These are phyloP conservation scores for Malus hybrid DNA, from an alignment of 331 rosid genomes.

Conservation along the genomic window DNA sequence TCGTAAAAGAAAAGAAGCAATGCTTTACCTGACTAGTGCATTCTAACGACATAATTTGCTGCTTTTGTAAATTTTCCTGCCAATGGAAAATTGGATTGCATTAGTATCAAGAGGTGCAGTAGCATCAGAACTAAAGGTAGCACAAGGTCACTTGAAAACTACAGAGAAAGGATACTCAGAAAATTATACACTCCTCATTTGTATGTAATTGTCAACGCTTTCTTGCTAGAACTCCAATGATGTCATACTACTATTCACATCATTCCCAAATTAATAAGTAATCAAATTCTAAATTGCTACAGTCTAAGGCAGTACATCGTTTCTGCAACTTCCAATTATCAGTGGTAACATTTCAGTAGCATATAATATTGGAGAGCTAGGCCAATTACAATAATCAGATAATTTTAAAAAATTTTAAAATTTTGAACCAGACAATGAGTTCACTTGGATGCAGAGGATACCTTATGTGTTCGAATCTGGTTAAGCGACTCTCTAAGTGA, in stretches of 20 bases:
- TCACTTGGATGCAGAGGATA: conserved; percentile 9
- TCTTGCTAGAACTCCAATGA: not conserved
- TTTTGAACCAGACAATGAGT: not conserved
- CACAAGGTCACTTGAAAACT: not conserved
- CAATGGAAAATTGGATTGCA: conserved; percentile 5
- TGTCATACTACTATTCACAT: not conserved
- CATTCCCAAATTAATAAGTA: not conserved
- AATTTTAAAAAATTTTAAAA: not conserved
- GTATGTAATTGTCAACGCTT: not conserved
- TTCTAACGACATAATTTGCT: conserved; percentile 62
- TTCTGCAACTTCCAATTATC: not conserved
- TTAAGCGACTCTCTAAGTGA: conserved; percentile 61
- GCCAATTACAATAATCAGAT: not conserved
- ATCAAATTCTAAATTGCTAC: not conserved
- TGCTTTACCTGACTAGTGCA: conserved; percentile 65
- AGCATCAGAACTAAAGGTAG: not conserved
- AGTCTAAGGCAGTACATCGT: not conserved
- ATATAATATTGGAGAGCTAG: not conserved
- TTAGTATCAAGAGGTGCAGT: not conserved
- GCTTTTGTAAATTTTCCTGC: conserved; percentile 73
- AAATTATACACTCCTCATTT: not conserved
- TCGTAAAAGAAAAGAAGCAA: not conserved
- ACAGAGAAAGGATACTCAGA: not conserved
- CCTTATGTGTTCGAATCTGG: conserved; percentile 61
- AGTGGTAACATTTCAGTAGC: not conserved